phyloP scores from a whole-genome alignment of 208 protist genomes.

The Porcisia deanei region DNA sequence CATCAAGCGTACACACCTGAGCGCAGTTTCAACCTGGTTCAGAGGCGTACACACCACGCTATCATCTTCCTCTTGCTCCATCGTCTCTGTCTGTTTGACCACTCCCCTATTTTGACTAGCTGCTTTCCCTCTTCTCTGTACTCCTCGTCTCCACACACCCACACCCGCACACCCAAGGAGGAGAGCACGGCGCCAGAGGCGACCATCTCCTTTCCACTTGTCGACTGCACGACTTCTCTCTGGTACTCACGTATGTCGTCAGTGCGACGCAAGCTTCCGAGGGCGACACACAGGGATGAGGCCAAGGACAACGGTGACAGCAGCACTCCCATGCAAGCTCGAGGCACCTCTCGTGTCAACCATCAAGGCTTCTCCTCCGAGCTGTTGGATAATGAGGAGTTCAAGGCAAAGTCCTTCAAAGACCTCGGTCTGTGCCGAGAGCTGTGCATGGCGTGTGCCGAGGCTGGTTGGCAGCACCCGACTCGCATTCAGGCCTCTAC shows the following conservation, averaged over 20 bases:
- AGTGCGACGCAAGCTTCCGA: conserved; percentile 30
- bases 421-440: conserved; percentile 92
- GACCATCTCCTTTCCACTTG: not conserved
- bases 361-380: conserved; percentile 67
- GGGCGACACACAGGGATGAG: conserved; percentile 33
- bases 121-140: not conserved
- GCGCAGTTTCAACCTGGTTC: not conserved
- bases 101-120: not conserved
- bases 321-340: not conserved
- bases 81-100: no score
- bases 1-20: not conserved
- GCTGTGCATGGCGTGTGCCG: conserved; percentile 88
- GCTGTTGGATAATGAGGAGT: conserved; percentile 88
- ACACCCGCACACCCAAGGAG: not conserved
- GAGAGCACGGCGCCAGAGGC: not conserved
- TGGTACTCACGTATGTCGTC: conserved; percentile 20
- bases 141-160: not conserved
- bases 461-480: conserved; percentile 92
- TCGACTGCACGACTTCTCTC: not conserved
- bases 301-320: conserved; percentile 19
- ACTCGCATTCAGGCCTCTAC: conserved; percentile 96
- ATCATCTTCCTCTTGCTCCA: not conserved
- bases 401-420: conserved; percentile 78
- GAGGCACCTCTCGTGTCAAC: not conserved
- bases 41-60: no score